Base-by-base conservation (phyloP, 2,329 filamentous ascomycete species). In the Cadophora gregata region DNA sequence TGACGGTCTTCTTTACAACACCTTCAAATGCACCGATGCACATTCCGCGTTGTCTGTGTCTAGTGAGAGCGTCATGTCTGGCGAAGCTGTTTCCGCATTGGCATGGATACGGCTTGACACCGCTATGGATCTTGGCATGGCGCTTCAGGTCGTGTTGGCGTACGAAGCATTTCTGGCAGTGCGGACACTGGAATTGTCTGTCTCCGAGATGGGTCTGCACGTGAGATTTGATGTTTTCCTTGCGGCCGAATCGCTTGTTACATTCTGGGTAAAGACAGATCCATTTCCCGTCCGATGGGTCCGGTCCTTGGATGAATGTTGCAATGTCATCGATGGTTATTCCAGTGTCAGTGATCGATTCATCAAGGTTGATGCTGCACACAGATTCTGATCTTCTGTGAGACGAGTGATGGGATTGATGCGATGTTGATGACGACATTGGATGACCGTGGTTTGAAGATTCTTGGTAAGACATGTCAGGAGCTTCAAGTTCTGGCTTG, bases 171-270 rank as follows among this genome's bases (percentile, higher is more conserved):
- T 98, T 98, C 62, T 91, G 86, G 82, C 96, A 99, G 64, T 92
- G 90, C 55, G 95, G 93, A 80, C 96, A 99, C 79, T 93, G 90
- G 81, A 93, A 99, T 78, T 97, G 96, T 58, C 96, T 88, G 78
- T 99, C 96, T 75, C 96, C 96, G 70, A 99, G 89, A 80, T 99
- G 96, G 3, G 96, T 99, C 80, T 99, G 96, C 16, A 99, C 93
- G 78, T 99, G 96, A 0, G 94, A 97, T 78, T 97, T 97, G 83
- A 98, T 97, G 80, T 99, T 98, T 79, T 99, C 96, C 79, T 97
- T 97, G 73, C 96, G 88, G n/a, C 94, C 95, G 77, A 99, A 98
- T 62, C 89, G 88, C 79, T 97, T 97, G 73, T 89, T 87, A 79
- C 96, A 99, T 31, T 89, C 89, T 9, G 93, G 82, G 73, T 81